Evolutionary conservation across 2,329 filamentous ascomycete genomes (phyloP), one percentile per base, ranked within the genome.

Genomic region (Helotiales sp.): DNA sequence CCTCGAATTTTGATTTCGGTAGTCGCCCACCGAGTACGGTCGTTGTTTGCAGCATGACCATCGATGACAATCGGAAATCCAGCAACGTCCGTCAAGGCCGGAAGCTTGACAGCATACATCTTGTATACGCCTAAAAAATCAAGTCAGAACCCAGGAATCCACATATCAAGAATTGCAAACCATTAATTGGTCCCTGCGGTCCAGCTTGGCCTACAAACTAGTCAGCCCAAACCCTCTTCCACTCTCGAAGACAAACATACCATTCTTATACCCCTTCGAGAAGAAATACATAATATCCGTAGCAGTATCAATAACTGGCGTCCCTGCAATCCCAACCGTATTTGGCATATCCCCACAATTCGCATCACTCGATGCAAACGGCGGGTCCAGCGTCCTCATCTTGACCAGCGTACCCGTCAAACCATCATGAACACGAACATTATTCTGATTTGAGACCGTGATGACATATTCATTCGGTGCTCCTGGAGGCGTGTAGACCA

Each of bases 371-470:
- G 66, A 64, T 30, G 64, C 70, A 69, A 85, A 85, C 7, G 83
- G 83, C 43, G 83, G 80, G 64, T 81, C 80, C 0, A 88, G 77
- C 30, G 82, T 85, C 13, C 84, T 77, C 1, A 77, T 79, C 1
- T 76, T 75, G 20, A 87, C 69, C 22, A 87, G 82, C 2, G 77
- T 79, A n/a, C 85, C 85, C 0, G 84, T 86, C 72, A 83, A 82
- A 0, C 84, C 84, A 71, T 87, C 79, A 37, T 87, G 75, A 62
- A 85, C 86, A 74, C 86, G 86, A 13, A 87, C 76, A 54, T 85
- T 86, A 75, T 87, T 88, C 73, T 86, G 84, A 0, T 84, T 85
- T 0, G 86, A 87, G 1, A 86, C 82, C 8, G 86, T 75, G 70
- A 84, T 87, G 50, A 88, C 80, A 64, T 83, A 85, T 75, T 69